A percentile compares a stretch with the other conserved stretches of the same genome.
Evolutionary conservation across 768 basidiomycete species (phyloP).

Genomic region (Pleurotus citrinopileatus): DNA sequence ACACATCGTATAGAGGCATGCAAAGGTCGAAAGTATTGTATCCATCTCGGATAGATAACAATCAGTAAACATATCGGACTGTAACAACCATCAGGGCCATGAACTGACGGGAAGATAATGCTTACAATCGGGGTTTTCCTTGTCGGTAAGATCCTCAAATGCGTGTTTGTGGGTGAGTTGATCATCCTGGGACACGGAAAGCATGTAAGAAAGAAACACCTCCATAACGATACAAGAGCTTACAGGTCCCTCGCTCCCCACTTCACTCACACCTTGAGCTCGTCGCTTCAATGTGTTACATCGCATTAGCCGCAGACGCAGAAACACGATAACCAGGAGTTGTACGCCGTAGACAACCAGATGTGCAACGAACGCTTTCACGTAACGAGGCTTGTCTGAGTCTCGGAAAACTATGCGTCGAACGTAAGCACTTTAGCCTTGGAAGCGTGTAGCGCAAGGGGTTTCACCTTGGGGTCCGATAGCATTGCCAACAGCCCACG

Average conservation of each 20-base stretch:
- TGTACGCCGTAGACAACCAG: slow-evolving; percentile 45
- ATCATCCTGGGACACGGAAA: too few relatives aligned
- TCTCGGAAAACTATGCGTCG: slow-evolving; percentile 48
- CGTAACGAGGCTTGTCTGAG: slow-evolving; percentile 44
- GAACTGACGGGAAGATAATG: too few relatives aligned
- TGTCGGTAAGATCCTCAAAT: slow-evolving; percentile 48
- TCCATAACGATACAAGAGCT: slow-evolving; percentile 15
- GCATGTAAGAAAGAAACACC: slow-evolving; percentile 19
- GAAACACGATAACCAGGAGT: slow-evolving; percentile 31
- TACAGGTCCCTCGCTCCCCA: slow-evolving; percentile 26
- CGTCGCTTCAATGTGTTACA: slow-evolving; percentile 37
- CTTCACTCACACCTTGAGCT: slow-evolving; percentile 28
- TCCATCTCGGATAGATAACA: too few relatives aligned
- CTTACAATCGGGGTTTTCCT: slow-evolving; percentile 44
- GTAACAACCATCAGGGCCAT: not conserved
- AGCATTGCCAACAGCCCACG: slow-evolving; percentile 52
- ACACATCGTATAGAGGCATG: too few relatives aligned
- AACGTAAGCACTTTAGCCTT: too few relatives aligned
- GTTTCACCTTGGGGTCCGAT: slow-evolving; percentile 39
- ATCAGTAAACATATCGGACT: slow-evolving; percentile 38
- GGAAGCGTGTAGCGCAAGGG: not conserved
- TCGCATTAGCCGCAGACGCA: slow-evolving; percentile 41
- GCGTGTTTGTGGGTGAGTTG: slow-evolving; percentile 36
- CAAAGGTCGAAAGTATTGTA: too few relatives aligned
- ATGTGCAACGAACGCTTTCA: slow-evolving; percentile 44